phyloP scores from a whole-genome alignment of 805 yeast species.

The Metschnikowia picachoensis region DNA sequence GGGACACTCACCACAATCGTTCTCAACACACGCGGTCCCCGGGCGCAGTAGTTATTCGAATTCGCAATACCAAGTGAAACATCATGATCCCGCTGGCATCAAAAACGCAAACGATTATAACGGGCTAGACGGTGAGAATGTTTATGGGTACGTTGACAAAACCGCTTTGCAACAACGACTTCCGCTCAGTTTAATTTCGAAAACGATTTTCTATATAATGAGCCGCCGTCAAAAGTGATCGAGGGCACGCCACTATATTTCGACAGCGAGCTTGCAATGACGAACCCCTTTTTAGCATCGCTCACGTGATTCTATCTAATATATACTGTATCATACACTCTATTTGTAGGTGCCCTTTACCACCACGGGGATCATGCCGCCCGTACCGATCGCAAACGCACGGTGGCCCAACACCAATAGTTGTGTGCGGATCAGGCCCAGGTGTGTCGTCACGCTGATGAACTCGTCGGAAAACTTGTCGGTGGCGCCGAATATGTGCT shows the following conservation, averaged over 20 bases:
- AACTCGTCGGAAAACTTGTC: slow-evolving; percentile 21
- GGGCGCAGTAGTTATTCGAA: not conserved
- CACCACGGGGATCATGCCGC: slow-evolving; percentile 54
- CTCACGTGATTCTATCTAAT: not conserved
- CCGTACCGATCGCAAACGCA: slow-evolving; percentile 47
- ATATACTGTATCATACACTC: not conserved
- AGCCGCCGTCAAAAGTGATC: slow-evolving; percentile 7
- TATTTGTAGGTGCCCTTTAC: slow-evolving; percentile 37
- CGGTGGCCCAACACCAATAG: slow-evolving; percentile 46
- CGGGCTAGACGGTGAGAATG: too few relatives aligned
- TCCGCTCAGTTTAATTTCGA: not conserved
- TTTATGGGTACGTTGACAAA: too few relatives aligned
- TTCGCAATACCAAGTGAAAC: too few relatives aligned
- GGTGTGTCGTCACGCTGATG: slow-evolving; percentile 46
- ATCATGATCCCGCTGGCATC: too few relatives aligned
- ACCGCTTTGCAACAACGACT: too few relatives aligned
- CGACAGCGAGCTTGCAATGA: slow-evolving; percentile 3
- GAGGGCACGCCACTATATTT: slow-evolving; percentile 1
- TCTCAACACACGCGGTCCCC: not conserved
- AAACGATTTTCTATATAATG: slow-evolving; percentile 1
- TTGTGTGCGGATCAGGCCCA: slow-evolving; percentile 49
- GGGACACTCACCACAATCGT: not conserved
- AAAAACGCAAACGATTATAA: too few relatives aligned
- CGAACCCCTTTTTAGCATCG: slow-evolving; percentile 6
- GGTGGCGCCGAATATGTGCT: slow-evolving; percentile 29